phyloP scores from a whole-genome alignment of 1,139 yeast genomes.

The Zygoascus hellenicus region DNA sequence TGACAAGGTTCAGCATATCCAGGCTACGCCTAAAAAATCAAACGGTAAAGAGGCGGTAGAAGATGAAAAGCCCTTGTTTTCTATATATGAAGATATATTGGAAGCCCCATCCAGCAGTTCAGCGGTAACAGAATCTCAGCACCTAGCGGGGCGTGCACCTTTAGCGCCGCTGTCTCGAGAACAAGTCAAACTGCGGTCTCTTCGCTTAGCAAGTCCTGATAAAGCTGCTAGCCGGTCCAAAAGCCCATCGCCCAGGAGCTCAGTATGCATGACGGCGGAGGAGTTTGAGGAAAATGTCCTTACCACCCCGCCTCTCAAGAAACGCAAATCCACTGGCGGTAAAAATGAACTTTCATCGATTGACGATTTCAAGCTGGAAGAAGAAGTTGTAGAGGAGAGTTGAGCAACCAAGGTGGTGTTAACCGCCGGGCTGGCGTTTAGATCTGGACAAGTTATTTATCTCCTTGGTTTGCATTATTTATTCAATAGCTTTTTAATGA shows the following conservation, averaged over 20 bases:
- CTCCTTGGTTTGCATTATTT: not conserved
- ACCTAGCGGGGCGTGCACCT: not conserved
- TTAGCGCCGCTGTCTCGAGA: constrained; percentile 2
- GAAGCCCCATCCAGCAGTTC: not conserved
- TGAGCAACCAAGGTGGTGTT: too few species aligned
- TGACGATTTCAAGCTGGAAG: constrained; percentile 5
- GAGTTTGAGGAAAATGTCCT: not conserved
- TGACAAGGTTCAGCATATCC: constrained; percentile 2
- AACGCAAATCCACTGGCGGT: not conserved
- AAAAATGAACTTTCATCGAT: constrained; percentile 1
- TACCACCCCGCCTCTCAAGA: constrained; percentile 2
- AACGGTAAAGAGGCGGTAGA: not conserved
- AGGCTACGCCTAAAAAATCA: too few species aligned
- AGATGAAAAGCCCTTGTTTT: not conserved
- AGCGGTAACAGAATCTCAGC: too few species aligned
- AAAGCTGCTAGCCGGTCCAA: not conserved
- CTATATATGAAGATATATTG: constrained; percentile 7
- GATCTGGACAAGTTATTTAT: too few species aligned
- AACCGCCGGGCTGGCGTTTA: not conserved
- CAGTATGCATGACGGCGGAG: constrained; percentile 3
- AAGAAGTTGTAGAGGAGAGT: not conserved
- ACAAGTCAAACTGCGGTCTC: constrained; percentile 9
- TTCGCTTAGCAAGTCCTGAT: not conserved
- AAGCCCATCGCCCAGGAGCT: constrained; percentile 8
- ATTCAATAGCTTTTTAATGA: not conserved